Conservation (phyloP, 768 basidiomycete species). For the Suillus bovinus region DNA sequence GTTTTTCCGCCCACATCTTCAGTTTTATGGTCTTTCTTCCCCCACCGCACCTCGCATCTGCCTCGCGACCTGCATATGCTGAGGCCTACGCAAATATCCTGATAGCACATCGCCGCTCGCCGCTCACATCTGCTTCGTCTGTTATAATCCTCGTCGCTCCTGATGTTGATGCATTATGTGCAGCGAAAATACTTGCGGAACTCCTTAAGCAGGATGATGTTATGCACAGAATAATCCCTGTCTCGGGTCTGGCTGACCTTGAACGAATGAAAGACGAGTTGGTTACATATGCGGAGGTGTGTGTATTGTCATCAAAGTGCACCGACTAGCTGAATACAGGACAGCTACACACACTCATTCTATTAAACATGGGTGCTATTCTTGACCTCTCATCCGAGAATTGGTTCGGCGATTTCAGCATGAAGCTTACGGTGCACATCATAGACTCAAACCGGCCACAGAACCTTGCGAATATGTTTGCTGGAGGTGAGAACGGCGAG, state of each 20-base stretch:
- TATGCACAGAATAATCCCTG: slow-evolving; percentile 85
- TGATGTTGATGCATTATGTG: slow-evolving; percentile 91
- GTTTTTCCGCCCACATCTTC: background rate
- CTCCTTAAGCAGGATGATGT: slow-evolving; percentile 94
- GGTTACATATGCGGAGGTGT: slow-evolving; percentile 64
- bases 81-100: slow-evolving; percentile 75
- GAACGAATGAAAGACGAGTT: slow-evolving; percentile 67
- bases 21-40: slow-evolving; percentile 63
- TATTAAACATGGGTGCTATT: slow-evolving; percentile 90
- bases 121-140: slow-evolving; percentile 77
- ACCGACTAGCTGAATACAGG: slow-evolving; percentile 8
- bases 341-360: slow-evolving; percentile 85
- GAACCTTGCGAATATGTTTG: slow-evolving; percentile 86
- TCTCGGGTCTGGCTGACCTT: slow-evolving; percentile 81
- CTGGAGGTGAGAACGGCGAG: slow-evolving; percentile 61
- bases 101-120: slow-evolving; percentile 69
- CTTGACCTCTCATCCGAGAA: slow-evolving; percentile 74
- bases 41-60: slow-evolving; percentile 66
- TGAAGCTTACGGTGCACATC: slow-evolving; percentile 76
- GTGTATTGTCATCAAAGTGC: slow-evolving; percentile 14
- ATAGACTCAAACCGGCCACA: slow-evolving; percentile 93
- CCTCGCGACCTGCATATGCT: slow-evolving; percentile 62
- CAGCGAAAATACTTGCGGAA: slow-evolving; percentile 84
- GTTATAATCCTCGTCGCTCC: slow-evolving; percentile 86
- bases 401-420: slow-evolving; percentile 75